Conservation (phyloP, 495 filamentous ascomycete species). For the Tuber indicum region DNA sequence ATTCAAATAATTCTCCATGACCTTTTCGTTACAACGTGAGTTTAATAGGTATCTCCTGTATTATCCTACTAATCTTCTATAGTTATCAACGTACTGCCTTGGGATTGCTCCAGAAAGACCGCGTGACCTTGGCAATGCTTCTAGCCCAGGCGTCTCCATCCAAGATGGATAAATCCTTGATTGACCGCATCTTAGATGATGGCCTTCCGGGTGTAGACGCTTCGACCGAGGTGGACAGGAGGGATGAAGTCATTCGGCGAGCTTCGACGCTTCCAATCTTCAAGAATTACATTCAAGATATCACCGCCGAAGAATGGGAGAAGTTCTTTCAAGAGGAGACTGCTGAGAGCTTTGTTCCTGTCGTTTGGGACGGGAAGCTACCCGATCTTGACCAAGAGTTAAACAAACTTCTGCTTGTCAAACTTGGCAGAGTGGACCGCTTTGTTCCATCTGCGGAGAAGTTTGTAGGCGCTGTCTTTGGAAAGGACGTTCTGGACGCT, state of each 20-base stretch:
- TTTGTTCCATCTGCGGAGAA: constrained; percentile 87
- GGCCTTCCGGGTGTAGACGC: constrained; percentile 69
- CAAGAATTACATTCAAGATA: constrained; percentile 61
- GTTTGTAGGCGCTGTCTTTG: constrained; percentile 85
- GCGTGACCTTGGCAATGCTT: constrained; percentile 89
- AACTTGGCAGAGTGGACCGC: constrained; percentile 88
- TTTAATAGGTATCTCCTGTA: not conserved
- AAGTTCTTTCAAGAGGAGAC: constrained; percentile 76
- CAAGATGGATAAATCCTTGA: constrained; percentile 80
- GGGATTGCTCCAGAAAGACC: constrained; percentile 89
- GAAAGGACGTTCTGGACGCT: constrained; percentile 70
- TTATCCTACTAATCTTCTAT: constrained; percentile 2
- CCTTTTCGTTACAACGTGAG: constrained; percentile 69
- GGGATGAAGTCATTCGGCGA: constrained; percentile 61
- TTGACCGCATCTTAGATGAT: constrained; percentile 79
- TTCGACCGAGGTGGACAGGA: constrained; percentile 58
- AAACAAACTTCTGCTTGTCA: constrained; percentile 76
- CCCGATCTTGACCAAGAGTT: constrained; percentile 68
- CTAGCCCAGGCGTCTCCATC: constrained; percentile 90
- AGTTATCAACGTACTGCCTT: constrained; percentile 80
- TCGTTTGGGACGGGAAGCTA: constrained; percentile 61
- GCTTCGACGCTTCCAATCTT: constrained; percentile 64
- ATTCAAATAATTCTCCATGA: constrained; percentile 81
- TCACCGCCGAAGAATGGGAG: constrained; percentile 63
- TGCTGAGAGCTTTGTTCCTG: constrained; percentile 79